A percentile compares a stretch with the other conserved stretches of the same genome.
phyloP scores from a whole-genome alignment of 768 basidiomycete species.

The Lentinus tigrinus region DNA sequence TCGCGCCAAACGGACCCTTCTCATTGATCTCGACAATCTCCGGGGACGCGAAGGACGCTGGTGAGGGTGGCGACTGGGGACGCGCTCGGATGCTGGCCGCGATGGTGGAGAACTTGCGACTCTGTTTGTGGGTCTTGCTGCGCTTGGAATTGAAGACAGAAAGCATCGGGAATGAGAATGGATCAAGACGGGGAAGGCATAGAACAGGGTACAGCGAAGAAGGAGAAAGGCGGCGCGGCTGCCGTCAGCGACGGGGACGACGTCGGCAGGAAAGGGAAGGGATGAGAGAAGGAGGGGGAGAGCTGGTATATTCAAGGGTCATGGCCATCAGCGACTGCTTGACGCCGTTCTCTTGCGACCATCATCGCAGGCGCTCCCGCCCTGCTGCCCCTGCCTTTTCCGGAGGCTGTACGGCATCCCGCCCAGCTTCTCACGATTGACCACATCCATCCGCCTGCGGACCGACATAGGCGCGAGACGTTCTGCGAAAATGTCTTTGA shows the following conservation, averaged over 20 bases:
- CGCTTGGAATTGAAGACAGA: slow-evolving; percentile 16
- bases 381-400: not conserved
- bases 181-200: slow-evolving; percentile 2
- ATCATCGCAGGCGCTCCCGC: slow-evolving; percentile 8
- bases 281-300: slow-evolving; percentile 5
- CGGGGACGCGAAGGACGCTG: slow-evolving; percentile 27
- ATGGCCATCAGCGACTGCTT: slow-evolving; percentile 17
- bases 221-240: not conserved
- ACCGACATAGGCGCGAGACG: no score
- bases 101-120: slow-evolving; percentile 19
- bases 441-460: no score
- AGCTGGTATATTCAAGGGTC: slow-evolving; percentile 4
- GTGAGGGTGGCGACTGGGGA: slow-evolving; percentile 25
- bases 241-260: not conserved
- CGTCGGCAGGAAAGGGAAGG: slow-evolving; percentile 4
- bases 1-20: slow-evolving; percentile 10
- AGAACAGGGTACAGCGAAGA: not conserved
- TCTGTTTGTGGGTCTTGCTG: slow-evolving; percentile 19
- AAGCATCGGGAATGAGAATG: not conserved
- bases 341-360: slow-evolving; percentile 15
- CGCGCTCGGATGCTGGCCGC: slow-evolving; percentile 13
- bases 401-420: slow-evolving; percentile 10
- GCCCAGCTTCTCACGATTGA: not conserved
- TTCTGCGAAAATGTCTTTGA: no score
- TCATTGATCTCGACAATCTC: slow-evolving; percentile 25